Conservation (phyloP, 495 filamentous ascomycete genomes). For the Aspergillus biplanus region DNA sequence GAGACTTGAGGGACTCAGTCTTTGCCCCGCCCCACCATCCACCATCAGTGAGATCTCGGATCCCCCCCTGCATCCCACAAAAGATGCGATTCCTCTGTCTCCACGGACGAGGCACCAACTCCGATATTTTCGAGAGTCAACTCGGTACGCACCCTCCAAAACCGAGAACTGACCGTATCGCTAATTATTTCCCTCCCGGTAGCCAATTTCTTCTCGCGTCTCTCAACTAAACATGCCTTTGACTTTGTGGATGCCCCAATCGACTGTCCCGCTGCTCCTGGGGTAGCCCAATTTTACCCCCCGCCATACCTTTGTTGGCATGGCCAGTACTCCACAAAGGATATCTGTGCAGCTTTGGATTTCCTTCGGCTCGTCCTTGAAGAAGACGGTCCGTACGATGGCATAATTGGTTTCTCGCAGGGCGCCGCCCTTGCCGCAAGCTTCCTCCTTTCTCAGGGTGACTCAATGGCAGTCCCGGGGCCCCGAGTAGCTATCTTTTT, state of each 20-base stretch:
- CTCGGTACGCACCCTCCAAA: neutral
- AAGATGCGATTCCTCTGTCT: conserved; percentile 3
- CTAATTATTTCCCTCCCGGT: neutral
- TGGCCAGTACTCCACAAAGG: neutral
- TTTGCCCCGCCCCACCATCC: too few species aligned
- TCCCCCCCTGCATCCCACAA: neutral
- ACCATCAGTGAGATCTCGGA: too few species aligned
- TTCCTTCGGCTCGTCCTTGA: neutral
- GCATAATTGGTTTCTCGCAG: conserved; percentile 3
- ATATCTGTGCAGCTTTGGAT: neutral
- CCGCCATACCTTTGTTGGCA: conserved; percentile 4
- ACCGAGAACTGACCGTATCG: neutral
- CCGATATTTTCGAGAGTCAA: conserved; percentile 2
- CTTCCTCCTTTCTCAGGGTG: conserved; percentile 1
- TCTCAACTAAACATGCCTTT: neutral
- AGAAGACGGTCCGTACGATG: neutral
- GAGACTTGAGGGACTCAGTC: too few species aligned
- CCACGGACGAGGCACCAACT: conserved; percentile 3
- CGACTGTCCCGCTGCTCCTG: neutral
- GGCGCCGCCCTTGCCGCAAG: conserved; percentile 2
- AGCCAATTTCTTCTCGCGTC: conserved; percentile 1
- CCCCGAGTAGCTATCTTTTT: neutral
- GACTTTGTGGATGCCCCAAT: conserved; percentile 7
- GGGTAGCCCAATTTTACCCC: conserved; percentile 1
- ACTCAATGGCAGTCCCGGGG: neutral